A percentile compares a stretch with the other conserved stretches of the same genome.
Evolutionary conservation across 2,329 filamentous ascomycete genomes (phyloP).

Genomic region (Purpureocillium lavendulum): DNA sequence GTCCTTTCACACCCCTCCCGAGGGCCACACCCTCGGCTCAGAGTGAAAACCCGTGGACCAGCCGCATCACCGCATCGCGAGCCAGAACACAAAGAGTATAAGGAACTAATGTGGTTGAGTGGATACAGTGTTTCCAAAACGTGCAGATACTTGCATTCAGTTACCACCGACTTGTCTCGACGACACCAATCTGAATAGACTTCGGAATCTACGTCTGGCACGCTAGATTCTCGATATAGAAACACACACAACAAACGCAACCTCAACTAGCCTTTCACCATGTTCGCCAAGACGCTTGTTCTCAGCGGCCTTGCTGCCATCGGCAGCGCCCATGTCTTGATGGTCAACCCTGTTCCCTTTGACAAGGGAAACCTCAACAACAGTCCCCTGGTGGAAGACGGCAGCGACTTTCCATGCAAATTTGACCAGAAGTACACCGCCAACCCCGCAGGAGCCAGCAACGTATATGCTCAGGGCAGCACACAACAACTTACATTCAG

Average conservation of each 20-base stretch:
- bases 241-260: constrained; percentile 25
- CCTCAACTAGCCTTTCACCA: no score
- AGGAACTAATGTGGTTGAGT: no score
- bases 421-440: constrained; percentile 33
- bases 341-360: constrained; percentile 62
- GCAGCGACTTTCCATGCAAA: constrained; percentile 80
- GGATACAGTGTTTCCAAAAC: no score
- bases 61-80: no score
- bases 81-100: no score
- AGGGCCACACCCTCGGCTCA: no score
- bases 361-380: constrained; percentile 36
- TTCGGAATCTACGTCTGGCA: constrained; percentile 20
- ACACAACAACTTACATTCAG: constrained; percentile 48
- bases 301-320: constrained; percentile 48
- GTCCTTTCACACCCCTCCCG: no score
- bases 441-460: constrained; percentile 37
- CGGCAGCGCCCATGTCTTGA: constrained; percentile 67
- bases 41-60: no score
- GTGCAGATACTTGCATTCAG: no score
- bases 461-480: constrained; percentile 44
- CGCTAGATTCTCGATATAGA: constrained; percentile 12
- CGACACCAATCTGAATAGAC: constrained; percentile 8
- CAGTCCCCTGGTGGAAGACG: constrained; percentile 51
- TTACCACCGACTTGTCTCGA: not conserved
- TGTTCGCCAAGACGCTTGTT: constrained; percentile 42